Conservation (phyloP, 345 rosid genomes). For the Excoecaria agallocha region DNA sequence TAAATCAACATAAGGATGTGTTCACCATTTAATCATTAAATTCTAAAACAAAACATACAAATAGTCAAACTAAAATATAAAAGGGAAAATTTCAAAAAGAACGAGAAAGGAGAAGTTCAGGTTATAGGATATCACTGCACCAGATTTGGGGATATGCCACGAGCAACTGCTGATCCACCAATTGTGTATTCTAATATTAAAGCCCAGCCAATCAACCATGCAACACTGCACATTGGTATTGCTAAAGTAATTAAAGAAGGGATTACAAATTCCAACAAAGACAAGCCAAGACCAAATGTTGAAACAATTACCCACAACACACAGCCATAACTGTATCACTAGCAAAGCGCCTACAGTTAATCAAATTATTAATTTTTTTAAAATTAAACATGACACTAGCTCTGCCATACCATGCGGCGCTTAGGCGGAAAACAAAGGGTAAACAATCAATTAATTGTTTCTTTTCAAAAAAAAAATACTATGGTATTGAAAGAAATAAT, state of each 20-base stretch:
- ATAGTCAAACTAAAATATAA: not conserved
- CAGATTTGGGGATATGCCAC: conserved; percentile 83
- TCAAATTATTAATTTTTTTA: not conserved
- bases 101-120: too few relatives aligned
- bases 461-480: not conserved
- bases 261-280: not conserved
- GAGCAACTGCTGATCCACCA: conserved; percentile 95
- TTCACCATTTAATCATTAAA: not conserved
- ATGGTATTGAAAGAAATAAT: not conserved
- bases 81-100: too few relatives aligned
- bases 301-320: not conserved
- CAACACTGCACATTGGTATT: conserved; percentile 50
- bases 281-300: not conserved
- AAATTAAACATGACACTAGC: not conserved
- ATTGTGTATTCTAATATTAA: conserved; percentile 85
- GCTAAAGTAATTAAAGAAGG: not conserved
- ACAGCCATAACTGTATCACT: not conserved
- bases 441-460: not conserved
- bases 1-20: not conserved
- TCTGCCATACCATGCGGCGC: not conserved
- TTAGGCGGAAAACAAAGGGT: not conserved
- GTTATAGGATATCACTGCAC: conserved; percentile 33
- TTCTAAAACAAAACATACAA: not conserved
- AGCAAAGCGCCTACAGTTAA: not conserved
- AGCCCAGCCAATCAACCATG: conserved; percentile 99